Evolutionary conservation across 75 land plant species (phyloP), one percentile per base, ranked within the genome.

Genomic region (Picea glauca): DNA sequence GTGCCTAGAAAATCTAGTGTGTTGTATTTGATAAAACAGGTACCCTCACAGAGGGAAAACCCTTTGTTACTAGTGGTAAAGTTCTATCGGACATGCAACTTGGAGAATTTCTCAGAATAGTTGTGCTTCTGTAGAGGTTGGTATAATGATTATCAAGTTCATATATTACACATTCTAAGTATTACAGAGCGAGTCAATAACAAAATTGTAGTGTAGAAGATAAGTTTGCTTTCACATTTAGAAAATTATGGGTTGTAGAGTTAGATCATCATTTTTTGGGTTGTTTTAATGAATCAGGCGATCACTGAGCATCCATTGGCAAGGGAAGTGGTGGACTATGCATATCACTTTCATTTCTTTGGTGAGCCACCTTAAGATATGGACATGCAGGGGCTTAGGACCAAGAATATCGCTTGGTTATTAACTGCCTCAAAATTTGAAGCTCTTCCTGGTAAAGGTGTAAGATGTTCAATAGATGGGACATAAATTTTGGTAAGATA

Each of bases 61-160:
- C 99, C 14, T 77, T 87, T 23, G 95, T 96, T 30, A 88, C 92
- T 57, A 83, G 81, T 63, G 87, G 85, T 58, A 94, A 88, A 77
- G 87, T 89, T 60, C 91, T 90, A 74, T 62, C 80, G 12, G 88
- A 81, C 60, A 92, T 91, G 85, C 86, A 89, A 72, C 82, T 90
- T 64, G 91, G 88, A 46, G 93, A 93, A 8, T 94, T 96, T 78
- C 90, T 96, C 12, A 85, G 80, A 20, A 17, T 96, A 60, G 97
- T 94, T 77, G 99, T 77, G 99, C 99, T 82, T 89, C 94, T 74
- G 97, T 96, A 60, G 99, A 96, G 94, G 99, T 93, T n/a, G 67
- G 79, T 62, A 78, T 58, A 35, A 50, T 17, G 90, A 50, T 17
- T 6, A 40, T 17, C 8, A 4, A 75, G 23, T 21, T 7, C 26